Conservation (phyloP, 768 basidiomycete species). For the Suillus hirtellus region DNA sequence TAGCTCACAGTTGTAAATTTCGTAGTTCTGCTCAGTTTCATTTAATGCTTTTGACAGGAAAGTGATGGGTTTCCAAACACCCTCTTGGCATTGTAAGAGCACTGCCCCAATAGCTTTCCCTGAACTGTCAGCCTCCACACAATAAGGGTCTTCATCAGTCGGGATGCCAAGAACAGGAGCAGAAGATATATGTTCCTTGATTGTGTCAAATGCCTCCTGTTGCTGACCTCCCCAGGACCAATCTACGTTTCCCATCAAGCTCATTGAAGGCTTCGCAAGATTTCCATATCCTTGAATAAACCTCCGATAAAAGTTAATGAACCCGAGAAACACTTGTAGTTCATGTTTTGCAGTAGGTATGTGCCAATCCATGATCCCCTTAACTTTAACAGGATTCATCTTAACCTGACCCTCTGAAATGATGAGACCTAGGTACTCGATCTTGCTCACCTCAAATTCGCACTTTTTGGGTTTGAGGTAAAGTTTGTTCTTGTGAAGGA, state of each 20-base stretch:
- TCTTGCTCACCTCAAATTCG: slow-evolving; percentile 17
- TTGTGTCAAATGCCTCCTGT: slow-evolving; percentile 31
- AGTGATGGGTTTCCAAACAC: slow-evolving; percentile 37
- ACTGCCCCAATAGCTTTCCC: slow-evolving; percentile 34
- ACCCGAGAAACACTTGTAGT: slow-evolving; percentile 43
- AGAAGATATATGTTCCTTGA: slow-evolving; percentile 19
- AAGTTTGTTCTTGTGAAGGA: slow-evolving; percentile 15
- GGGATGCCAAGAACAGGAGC: slow-evolving; percentile 29
- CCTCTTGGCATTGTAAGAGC: slow-evolving; percentile 26
- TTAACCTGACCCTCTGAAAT: slow-evolving; percentile 26
- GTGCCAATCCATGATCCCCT: slow-evolving; percentile 40
- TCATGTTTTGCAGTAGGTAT: slow-evolving; percentile 32
- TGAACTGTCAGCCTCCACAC: slow-evolving; percentile 33
- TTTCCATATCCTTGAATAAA: slow-evolving; percentile 36
- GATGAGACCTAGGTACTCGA: slow-evolving; percentile 38
- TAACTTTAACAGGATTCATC: slow-evolving; percentile 42
- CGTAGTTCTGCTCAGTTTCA: slow-evolving; percentile 44
- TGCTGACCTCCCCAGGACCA: slow-evolving; percentile 30
- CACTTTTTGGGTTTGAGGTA: slow-evolving; percentile 27
- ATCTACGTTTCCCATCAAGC: slow-evolving; percentile 25
- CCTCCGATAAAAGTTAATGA: slow-evolving; percentile 37
- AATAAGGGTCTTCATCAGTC: slow-evolving; percentile 15
- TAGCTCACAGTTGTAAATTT: slow-evolving; percentile 47
- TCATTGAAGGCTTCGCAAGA: slow-evolving; percentile 29
- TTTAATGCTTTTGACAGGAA: slow-evolving; percentile 37